Conservation (phyloP, 305 asterid genomes). For the Coffea humblotiana region DNA sequence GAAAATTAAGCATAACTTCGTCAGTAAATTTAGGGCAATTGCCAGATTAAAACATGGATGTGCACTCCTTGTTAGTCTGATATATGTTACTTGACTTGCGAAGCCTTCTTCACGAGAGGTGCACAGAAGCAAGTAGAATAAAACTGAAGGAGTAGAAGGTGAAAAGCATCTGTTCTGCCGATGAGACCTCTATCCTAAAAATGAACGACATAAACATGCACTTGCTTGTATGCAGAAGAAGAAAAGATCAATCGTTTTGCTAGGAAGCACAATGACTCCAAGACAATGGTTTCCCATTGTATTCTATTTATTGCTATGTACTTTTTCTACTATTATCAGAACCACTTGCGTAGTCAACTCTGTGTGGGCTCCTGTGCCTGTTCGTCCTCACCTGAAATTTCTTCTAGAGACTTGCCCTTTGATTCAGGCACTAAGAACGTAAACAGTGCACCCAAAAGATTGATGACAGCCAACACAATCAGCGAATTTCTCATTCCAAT, state of each 20-base stretch:
- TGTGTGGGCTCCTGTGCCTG: not conserved
- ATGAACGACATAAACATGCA: too few relatives aligned
- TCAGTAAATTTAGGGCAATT: too few relatives aligned
- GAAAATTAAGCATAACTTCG: too few relatives aligned
- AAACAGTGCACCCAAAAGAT: constrained; percentile 19
- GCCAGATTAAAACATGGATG: too few relatives aligned
- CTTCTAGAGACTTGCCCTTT: constrained; percentile 21
- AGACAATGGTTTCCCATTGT: not conserved
- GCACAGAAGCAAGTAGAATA: too few relatives aligned
- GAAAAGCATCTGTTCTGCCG: not conserved
- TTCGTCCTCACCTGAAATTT: constrained; percentile 17
- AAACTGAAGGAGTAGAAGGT: not conserved
- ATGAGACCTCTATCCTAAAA: not conserved
- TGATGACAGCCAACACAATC: constrained; percentile 20
- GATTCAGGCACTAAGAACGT: constrained; percentile 30
- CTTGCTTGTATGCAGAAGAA: too few relatives aligned
- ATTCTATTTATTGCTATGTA: not conserved
- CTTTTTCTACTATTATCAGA: not conserved
- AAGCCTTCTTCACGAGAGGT: too few relatives aligned
- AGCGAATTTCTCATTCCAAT: constrained; percentile 27
- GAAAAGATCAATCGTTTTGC: too few relatives aligned
- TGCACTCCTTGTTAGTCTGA: too few relatives aligned
- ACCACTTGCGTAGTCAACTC: not conserved
- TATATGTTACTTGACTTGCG: too few relatives aligned
- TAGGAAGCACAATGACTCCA: not conserved